phyloP scores from a whole-genome alignment of 257 asterid genomes.

The Przewalskia tangutica region DNA sequence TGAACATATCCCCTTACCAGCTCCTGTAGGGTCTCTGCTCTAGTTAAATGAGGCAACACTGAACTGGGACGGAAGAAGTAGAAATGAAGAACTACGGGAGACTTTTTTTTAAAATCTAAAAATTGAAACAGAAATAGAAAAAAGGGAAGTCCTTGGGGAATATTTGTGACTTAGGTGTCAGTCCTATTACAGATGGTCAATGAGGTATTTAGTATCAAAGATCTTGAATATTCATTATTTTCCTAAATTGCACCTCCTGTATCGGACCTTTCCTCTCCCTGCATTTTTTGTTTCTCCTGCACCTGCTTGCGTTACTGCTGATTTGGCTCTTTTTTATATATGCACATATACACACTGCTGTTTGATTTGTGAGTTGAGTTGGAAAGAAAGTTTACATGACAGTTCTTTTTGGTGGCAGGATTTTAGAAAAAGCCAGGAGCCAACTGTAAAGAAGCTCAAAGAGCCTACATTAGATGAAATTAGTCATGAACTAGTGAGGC shows the following conservation, averaged over 20 bases:
- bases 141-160: neutral
- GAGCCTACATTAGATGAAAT: constrained; percentile 69
- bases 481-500: constrained; percentile 37
- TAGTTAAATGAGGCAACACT: neutral
- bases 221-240: neutral
- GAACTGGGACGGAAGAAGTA: neutral
- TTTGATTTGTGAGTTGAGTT: neutral
- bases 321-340: neutral
- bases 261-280: neutral
- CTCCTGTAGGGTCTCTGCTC: neutral
- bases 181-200: neutral
- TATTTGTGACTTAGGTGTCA: neutral
- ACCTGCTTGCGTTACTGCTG: neutral
- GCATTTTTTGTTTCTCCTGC: neutral
- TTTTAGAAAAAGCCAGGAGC: constrained; percentile 82
- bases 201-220: neutral
- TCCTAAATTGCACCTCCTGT: neutral
- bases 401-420: constrained; percentile 26
- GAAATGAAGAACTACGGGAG: neutral
- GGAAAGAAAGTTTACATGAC: neutral
- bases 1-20: neutral
- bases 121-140: neutral
- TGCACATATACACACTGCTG: neutral
- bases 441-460: constrained; percentile 65
- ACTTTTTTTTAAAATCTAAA: neutral